Base-by-base conservation (phyloP, 805 yeast genomes). In the Sungouiozyma ichnusensis region DNA sequence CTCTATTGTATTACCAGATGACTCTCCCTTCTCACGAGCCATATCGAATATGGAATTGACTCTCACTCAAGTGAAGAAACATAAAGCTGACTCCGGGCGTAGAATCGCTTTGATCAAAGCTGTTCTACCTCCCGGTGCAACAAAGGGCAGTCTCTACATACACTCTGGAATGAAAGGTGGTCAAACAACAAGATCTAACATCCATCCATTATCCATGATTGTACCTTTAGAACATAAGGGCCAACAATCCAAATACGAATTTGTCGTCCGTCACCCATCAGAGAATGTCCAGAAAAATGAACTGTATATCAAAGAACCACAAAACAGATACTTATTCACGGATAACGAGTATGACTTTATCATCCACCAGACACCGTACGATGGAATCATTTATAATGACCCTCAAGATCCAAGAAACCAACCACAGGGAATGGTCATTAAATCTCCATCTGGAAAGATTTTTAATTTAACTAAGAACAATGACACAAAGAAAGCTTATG, bases 231-330 rank as follows among this genome's bases (percentile, higher is more conserved):
- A 76, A 39, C 96, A 87, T 54, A 65, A 65, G 20, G 95, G 95
- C 5, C 60, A 46, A 8, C 60, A 68, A 36, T 78, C 74, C 51
- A 72, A 75, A 11, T 71, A 78, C 39, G 78, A 78, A 46, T 83
- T 86, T 59, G 85, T 84, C 15, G 76, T 77, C 16, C 66, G 85
- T 41, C 79, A 74, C 49, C 86, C 92, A 1, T 77, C 90, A 0
- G 79, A 82, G 15, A 78, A 74, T 45, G 73, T 81, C 20, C 77
- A 74, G 53, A 69, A 71, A 36, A 76, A 79, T 46, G 98, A 90
- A 58, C 60, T 86, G 38, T 92, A 90, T 60, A 74, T 92, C 44
- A 71, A 76, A 42, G 85, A 82, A 49, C 98, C 98, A 2, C 97
- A 90, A 59, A 74, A 80, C 47, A 74, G 72, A 50, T 69, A 73